Evolutionary conservation across 805 yeast genomes (phyloP).

Genomic region (Martiniozyma abietophila): DNA sequence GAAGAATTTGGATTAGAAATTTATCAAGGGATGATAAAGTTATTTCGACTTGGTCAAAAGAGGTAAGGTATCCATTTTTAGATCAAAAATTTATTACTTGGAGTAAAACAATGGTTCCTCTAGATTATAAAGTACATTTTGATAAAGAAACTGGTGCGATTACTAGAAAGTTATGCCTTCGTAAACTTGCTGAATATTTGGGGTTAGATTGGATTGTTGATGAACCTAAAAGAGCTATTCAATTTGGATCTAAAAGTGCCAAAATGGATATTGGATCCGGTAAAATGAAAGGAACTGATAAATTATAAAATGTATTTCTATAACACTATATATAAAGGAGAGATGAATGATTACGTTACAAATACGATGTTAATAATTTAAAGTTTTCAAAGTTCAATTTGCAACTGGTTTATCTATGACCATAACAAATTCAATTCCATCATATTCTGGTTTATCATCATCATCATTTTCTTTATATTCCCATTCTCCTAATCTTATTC

Average conservation of each 20-base stretch:
- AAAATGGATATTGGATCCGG: constrained; percentile 80
- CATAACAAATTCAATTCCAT: constrained; percentile 17
- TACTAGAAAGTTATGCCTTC: constrained; percentile 43
- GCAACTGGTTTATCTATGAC: constrained; percentile 10
- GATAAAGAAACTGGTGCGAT: constrained; percentile 29
- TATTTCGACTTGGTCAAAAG: constrained; percentile 79
- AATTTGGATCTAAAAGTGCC: constrained; percentile 93
- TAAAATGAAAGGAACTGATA: constrained; percentile 68
- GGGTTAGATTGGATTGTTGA: constrained; percentile 42
- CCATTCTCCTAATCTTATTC: constrained; percentile 21
- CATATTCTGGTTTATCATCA: constrained; percentile 1
- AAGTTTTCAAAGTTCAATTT: constrained; percentile 4
- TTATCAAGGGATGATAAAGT: constrained; percentile 90
- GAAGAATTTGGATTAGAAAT: constrained; percentile 68
- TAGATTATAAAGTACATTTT: constrained; percentile 34
- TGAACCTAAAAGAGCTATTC: constrained; percentile 91
- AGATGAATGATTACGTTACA: constrained; percentile 2
- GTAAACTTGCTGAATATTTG: constrained; percentile 46
- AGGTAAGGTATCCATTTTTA: constrained; percentile 78
- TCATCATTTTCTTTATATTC: constrained; percentile 2
- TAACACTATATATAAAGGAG: no score
- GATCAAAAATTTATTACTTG: constrained; percentile 50
- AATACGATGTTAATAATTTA: constrained; percentile 6
- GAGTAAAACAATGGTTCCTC: constrained; percentile 39
- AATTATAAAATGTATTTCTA: no score